Evolutionary conservation across 2,329 filamentous ascomycete species (phyloP), one percentile per base, ranked within the genome.

Genomic region (Rhinocladiella similis): DNA sequence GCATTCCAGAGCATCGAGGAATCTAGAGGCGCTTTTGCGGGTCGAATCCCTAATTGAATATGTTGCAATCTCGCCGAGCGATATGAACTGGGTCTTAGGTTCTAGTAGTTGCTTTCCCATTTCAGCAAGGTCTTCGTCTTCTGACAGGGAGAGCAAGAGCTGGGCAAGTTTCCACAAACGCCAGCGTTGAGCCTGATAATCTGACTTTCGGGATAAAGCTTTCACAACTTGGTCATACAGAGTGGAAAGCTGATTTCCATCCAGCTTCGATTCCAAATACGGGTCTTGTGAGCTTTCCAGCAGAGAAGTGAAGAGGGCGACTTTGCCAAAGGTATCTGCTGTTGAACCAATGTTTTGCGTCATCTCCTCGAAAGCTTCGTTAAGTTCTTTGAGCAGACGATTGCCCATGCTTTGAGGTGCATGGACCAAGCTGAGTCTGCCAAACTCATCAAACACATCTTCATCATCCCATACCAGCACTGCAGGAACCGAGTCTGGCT

Each of bases 391-490:
- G 3, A 65, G 53, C 20, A 62, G 43, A 14, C 53, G 47, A 39
- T 49, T 41, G 33, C 43, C 50, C 47, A 63, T 42, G 13, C 47
- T 56, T 12, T 54, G 50, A 22, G 60, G 54, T 18, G 52, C 56
- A 48, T 60, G 48, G 5, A 54, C 45, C 22, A 48, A 20, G 35
- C 35, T 35, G 14, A 61, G 38, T 3, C 33, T 20, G 36, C 68
- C 65, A 63, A 72, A 76, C 35, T 62, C 64, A 22, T 70, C 66
- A 33, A 70, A 71, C 13, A 78, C 35, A 56, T 75, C 73, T 49
- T 77, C 73, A 54, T 77, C 74, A 60, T 78, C 75, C 76, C 76
- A 78, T 3, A 76, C 67, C 5, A 72, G 72, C 41, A 42, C 61
- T 54, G 22, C 69, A 46, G 22, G 53, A 63, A 33, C 47, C 46